phyloP scores from a whole-genome alignment of 441 rosid genomes.

The Melastoma candidum region DNA sequence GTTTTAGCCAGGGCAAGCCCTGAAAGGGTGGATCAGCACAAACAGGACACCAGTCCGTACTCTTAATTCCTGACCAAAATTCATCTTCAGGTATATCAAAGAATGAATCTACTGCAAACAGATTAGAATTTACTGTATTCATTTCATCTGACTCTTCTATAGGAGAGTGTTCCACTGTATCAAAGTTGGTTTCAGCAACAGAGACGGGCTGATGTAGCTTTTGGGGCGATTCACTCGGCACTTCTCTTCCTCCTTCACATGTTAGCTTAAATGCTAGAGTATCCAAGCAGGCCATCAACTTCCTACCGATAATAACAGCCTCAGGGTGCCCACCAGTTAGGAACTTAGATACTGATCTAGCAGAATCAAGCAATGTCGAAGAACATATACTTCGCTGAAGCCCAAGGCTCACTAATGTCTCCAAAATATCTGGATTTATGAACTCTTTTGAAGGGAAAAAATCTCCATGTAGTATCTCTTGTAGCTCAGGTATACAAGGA shows the following conservation, averaged over 20 bases:
- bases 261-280: constrained; percentile 53
- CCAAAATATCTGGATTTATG: constrained; percentile 67
- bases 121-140: constrained; percentile 32
- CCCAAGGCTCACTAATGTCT: constrained; percentile 68
- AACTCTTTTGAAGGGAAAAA: constrained; percentile 84
- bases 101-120: constrained; percentile 38
- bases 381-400: constrained; percentile 62
- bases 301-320: constrained; percentile 49
- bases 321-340: constrained; percentile 55
- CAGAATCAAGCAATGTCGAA: constrained; percentile 77
- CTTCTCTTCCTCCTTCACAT: constrained; percentile 29
- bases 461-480: constrained; percentile 56
- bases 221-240: constrained; percentile 27
- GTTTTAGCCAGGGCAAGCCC: constrained; percentile 86
- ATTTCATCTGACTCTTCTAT: constrained; percentile 24
- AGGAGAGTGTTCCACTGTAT: constrained; percentile 22
- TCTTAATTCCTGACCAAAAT: constrained; percentile 83
- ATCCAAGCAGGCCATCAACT: constrained; percentile 51
- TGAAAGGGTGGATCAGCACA: constrained; percentile 56
- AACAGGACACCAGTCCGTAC: constrained; percentile 86
- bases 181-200: constrained; percentile 20
- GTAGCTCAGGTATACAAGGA: constrained; percentile 78
- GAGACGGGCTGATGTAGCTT: constrained; percentile 16
- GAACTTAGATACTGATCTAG: constrained; percentile 63
- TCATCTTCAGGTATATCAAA: constrained; percentile 59